Percentiles rank a stretch among this genome's conserved stretches.
phyloP scores from a whole-genome alignment of 768 basidiomycete species.

The Kwoniella sp. region DNA sequence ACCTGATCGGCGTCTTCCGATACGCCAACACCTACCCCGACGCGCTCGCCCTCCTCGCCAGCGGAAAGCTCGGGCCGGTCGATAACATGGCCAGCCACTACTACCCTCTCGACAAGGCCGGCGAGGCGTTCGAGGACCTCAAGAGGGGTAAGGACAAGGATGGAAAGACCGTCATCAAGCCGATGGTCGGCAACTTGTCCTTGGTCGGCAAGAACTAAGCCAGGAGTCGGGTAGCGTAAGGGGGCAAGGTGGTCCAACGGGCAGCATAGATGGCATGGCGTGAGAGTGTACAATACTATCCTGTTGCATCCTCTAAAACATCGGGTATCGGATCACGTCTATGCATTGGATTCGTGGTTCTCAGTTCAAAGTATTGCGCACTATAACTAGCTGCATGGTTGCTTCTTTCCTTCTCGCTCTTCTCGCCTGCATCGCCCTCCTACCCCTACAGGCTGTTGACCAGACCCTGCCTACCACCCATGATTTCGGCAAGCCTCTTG shows the following conservation, averaged over 20 bases:
- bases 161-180: conserved; percentile 81
- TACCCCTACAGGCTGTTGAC: conserved; percentile 2
- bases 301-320: too few species aligned
- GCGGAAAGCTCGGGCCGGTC: conserved; percentile 62
- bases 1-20: conserved; percentile 79
- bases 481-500: conserved; percentile 66
- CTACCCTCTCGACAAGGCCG: conserved; percentile 59
- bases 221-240: neutral
- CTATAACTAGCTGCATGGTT: too few species aligned
- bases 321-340: too few species aligned
- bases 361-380: too few species aligned
- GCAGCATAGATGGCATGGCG: neutral
- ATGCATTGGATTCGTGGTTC: too few species aligned
- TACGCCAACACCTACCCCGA: conserved; percentile 71
- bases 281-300: too few species aligned
- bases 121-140: conserved; percentile 76
- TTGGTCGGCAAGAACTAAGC: conserved; percentile 6
- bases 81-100: conserved; percentile 62
- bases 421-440: neutral
- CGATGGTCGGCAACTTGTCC: conserved; percentile 59
- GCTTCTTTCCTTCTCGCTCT: too few species aligned
- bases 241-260: too few species aligned
- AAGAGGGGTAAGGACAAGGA: conserved; percentile 69
- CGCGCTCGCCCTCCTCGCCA: conserved; percentile 73
- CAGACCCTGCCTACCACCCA: conserved; percentile 54